Percentiles rank a stretch among this genome's conserved stretches.
Evolutionary conservation across 371 early-diverging fungal genomes (phyloP).

Genomic region (Mucor velutinosus): DNA sequence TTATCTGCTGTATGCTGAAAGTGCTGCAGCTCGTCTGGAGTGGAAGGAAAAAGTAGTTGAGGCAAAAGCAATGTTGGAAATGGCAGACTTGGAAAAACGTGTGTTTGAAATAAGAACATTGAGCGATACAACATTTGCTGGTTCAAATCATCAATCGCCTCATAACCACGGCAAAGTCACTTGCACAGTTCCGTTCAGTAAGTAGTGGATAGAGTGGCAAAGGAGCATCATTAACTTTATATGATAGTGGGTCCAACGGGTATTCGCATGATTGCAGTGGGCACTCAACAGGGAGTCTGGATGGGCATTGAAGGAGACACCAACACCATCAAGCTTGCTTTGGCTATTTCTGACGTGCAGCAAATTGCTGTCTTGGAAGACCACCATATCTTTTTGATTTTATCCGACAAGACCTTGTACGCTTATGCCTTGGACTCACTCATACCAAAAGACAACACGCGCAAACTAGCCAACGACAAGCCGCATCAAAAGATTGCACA

Average conservation of each 20-base stretch:
- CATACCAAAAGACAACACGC: conserved; percentile 21
- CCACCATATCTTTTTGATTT: conserved; percentile 37
- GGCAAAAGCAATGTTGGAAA: conserved; percentile 59
- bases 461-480: conserved; percentile 25
- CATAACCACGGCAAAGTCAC: conserved; percentile 60
- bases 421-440: conserved; percentile 59
- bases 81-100: conserved; percentile 44
- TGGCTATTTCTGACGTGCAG: conserved; percentile 37
- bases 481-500: conserved; percentile 59
- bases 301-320: conserved; percentile 53
- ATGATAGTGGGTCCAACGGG: conserved; percentile 39
- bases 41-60: conserved; percentile 86
- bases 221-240: background rate
- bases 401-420: conserved; percentile 60
- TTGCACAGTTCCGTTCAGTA: conserved; percentile 70
- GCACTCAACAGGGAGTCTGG: conserved; percentile 80
- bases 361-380: conserved; percentile 47
- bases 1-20: conserved; percentile 72
- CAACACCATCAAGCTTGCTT: conserved; percentile 30
- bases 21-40: conserved; percentile 69
- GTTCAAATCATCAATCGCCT: conserved; percentile 4
- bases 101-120: conserved; percentile 65
- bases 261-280: conserved; percentile 73
- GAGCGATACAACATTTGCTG: conserved; percentile 44
- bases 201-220: background rate